These are phyloP conservation scores for Yamadazyma nakazawae DNA, from an alignment of 805 yeast species.

Conservation along the genomic window DNA sequence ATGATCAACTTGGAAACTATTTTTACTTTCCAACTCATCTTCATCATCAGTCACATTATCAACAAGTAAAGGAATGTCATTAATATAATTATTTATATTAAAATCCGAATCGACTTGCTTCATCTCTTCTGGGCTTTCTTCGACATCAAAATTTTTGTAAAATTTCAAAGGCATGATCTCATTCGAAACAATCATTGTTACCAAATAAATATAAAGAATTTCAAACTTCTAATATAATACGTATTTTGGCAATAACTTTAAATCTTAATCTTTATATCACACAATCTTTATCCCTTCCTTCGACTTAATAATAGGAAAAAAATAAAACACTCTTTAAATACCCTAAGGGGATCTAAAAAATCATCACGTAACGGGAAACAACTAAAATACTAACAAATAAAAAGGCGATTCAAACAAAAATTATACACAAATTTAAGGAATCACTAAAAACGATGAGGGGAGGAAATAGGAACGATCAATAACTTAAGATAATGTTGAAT, in stretches of 20 bases:
- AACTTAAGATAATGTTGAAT: background rate
- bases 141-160: background rate
- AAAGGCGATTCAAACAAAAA: background rate
- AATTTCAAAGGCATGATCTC: slow-evolving; percentile 7
- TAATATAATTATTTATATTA: slow-evolving; percentile 17
- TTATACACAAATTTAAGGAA: background rate
- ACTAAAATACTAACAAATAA: background rate
- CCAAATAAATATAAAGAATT: slow-evolving; percentile 2
- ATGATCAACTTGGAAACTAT: background rate
- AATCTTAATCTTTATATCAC: too few relatives aligned
- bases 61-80: slow-evolving; percentile 14
- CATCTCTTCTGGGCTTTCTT: background rate
- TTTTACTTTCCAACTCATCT: slow-evolving; percentile 9
- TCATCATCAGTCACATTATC: slow-evolving; percentile 14
- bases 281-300: background rate
- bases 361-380: background rate
- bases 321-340: background rate
- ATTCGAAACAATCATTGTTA: slow-evolving; percentile 6
- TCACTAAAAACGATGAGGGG: background rate
- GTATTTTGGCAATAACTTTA: background rate
- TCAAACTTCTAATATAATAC: slow-evolving; percentile 1
- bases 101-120: slow-evolving; percentile 7
- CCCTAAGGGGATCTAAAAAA: slow-evolving; percentile 1
- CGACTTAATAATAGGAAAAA: background rate
- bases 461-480: background rate